A percentile compares a stretch with the other conserved stretches of the same genome.
Evolutionary conservation across 2,329 filamentous ascomycete genomes (phyloP).

Genomic region (Phaeosphaeriaceae sp.): DNA sequence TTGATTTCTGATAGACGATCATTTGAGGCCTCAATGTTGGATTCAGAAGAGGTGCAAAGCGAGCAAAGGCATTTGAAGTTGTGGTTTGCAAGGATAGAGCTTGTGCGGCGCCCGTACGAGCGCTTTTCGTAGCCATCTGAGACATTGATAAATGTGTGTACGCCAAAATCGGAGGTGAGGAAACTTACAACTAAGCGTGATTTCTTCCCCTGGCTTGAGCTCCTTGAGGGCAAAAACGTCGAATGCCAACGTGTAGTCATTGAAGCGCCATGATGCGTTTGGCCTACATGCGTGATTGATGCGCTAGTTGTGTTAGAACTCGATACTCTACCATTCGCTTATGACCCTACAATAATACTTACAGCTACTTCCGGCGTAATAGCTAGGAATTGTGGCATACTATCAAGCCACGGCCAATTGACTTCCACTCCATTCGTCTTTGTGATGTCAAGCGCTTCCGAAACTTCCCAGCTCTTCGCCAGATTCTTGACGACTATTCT

Average conservation of each 20-base stretch:
- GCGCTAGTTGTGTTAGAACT: conserved; percentile 19
- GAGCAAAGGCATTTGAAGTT: conserved; percentile 40
- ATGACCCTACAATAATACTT: conserved; percentile 11
- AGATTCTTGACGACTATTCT: conserved; percentile 18
- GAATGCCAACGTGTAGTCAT: conserved; percentile 34
- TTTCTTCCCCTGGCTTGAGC: conserved; percentile 37
- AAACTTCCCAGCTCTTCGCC: conserved; percentile 21
- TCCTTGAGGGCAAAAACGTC: conserved; percentile 36
- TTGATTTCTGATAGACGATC: conserved; percentile 33
- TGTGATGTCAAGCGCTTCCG: conserved; percentile 30
- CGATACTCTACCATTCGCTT: not conserved
- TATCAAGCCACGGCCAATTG: conserved; percentile 30
- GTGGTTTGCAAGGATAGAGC: conserved; percentile 29
- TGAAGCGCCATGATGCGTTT: conserved; percentile 43
- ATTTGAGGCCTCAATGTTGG: conserved; percentile 27
- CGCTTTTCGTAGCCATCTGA: conserved; percentile 37
- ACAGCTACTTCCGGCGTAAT: conserved; percentile 40
- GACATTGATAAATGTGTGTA: not conserved
- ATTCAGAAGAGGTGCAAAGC: conserved; percentile 30
- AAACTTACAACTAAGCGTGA: conserved; percentile 38
- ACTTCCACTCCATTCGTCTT: conserved; percentile 32
- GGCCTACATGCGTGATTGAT: conserved; percentile 46
- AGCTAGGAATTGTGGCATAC: conserved; percentile 23
- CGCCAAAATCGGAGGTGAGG: not conserved
- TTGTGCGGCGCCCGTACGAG: conserved; percentile 19